phyloP scores from a whole-genome alignment of 164 flowering plant genomes.

The Sextonia rubra region DNA sequence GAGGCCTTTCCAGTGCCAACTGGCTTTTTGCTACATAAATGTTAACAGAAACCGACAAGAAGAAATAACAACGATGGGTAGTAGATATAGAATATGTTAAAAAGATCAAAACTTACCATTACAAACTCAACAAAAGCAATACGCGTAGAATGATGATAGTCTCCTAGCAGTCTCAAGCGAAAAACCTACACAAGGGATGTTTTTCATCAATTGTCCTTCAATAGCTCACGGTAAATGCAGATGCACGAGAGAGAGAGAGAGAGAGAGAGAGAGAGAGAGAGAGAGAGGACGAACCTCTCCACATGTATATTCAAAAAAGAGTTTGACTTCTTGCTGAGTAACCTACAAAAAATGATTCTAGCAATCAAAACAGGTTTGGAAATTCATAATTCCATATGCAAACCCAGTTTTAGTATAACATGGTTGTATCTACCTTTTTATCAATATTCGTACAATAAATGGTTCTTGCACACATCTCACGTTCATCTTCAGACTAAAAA shows the following conservation, averaged over 20 bases:
- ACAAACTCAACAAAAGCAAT: conserved; percentile 87
- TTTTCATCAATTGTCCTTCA: conserved; percentile 1
- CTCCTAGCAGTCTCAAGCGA: conserved; percentile 75
- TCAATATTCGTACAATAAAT: conserved; percentile 85
- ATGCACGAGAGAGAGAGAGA: too few species aligned
- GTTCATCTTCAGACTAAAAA: conserved; percentile 70
- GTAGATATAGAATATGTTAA: background rate
- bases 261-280: too few species aligned
- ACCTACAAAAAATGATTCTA: conserved; percentile 32
- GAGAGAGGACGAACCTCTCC: conserved; percentile 57
- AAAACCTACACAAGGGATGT: conserved; percentile 45
- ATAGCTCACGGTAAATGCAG: background rate
- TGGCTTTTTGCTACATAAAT: too few species aligned
- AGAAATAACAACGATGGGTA: too few species aligned
- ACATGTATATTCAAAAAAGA: conserved; percentile 69
- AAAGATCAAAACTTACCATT: conserved; percentile 33
- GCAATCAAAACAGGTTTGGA: background rate
- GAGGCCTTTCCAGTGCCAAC: too few species aligned
- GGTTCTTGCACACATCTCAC: conserved; percentile 87
- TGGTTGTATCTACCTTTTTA: conserved; percentile 51
- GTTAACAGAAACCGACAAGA: too few species aligned
- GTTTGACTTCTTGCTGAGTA: conserved; percentile 68
- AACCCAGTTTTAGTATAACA: conserved; percentile 4
- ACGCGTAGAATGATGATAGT: conserved; percentile 74
- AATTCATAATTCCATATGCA: background rate